Percentiles rank a stretch among this genome's conserved stretches.
Evolutionary conservation across 1,284 basidiomycete genomes (phyloP).

Genomic region (Ustilago trichophora): DNA sequence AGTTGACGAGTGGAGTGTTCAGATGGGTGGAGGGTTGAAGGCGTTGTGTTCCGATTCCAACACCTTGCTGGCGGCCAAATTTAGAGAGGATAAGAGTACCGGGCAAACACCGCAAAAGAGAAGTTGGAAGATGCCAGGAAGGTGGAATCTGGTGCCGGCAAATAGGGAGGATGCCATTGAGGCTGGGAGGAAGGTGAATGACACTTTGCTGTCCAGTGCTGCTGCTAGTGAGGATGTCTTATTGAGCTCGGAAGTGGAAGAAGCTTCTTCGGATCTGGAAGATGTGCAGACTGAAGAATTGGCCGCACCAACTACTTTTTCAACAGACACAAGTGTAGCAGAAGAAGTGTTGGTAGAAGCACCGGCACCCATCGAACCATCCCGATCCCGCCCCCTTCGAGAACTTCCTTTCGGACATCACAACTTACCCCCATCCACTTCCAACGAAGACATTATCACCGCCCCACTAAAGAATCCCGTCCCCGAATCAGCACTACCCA

Average conservation of each 20-base stretch:
- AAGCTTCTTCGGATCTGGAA: conserved; percentile 4
- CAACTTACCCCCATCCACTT: conserved; percentile 24
- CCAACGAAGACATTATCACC: conserved; percentile 4
- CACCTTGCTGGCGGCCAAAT: conserved; percentile 16
- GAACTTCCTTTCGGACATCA: conserved; percentile 29
- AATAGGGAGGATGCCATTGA: conserved; percentile 45
- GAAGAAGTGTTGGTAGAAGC: not conserved
- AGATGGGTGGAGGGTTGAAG: conserved; percentile 3
- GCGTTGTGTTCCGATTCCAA: conserved; percentile 24
- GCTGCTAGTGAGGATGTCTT: conserved; percentile 2
- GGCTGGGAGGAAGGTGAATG: conserved; percentile 21
- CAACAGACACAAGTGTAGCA: conserved; percentile 2
- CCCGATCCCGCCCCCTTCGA: conserved; percentile 14
- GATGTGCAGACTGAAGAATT: not conserved
- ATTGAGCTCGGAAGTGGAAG: conserved; percentile 10
- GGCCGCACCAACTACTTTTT: not conserved
- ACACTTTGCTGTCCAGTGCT: conserved; percentile 6
- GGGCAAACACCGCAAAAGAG: conserved; percentile 56
- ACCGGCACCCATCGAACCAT: not conserved
- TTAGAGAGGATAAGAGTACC: conserved; percentile 37
- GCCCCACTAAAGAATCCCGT: conserved; percentile 2
- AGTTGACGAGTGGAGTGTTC: conserved; percentile 16
- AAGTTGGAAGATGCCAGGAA: conserved; percentile 27
- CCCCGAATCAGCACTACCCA: conserved; percentile 9
- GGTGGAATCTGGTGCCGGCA: conserved; percentile 47